Evolutionary conservation across 176 grass and related monocot genomes (phyloP), one percentile per base, ranked within the genome.

Genomic region (Oryza punctata): DNA sequence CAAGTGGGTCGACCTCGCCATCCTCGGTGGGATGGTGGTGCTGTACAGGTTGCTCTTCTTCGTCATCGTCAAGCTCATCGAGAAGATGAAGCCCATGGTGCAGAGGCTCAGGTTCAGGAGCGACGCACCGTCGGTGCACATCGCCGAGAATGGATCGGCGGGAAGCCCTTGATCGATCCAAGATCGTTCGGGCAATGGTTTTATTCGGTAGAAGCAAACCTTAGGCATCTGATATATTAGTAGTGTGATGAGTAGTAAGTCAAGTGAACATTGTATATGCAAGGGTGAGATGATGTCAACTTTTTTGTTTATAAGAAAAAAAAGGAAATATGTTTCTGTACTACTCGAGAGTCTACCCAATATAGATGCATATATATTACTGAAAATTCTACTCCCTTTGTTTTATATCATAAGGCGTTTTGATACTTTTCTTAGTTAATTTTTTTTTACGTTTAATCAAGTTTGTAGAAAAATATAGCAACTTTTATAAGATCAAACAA

Each of bases 1-100:
- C 80, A 97, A 97, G 78, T 97, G 95, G 95, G 82, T 97, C 18
- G 80, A 97, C 82, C 71, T 97, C 10, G 92, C 19, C 1, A 79
- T 97, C 35, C 78, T 97, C 0, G 65, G 80, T 8, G 95, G 88
- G 5, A 97, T 97, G 95, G 90, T 85, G 0, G 59, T 97, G 72
- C 43, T 97, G 1, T 97, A 97, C 47, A 81, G 92, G 86, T 3
- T 84, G 13, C 57, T 94, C 13, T 97, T 97, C 77, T 78, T 97
- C 33, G 54, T 44, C 44, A 93, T 92, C 11, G 76, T 93, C 29
- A 97, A 97, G 84, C 83, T 88, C n/a, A 70, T 74, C 0, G 92
- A 97, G 92, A 94, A 91, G 67, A 43, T 74, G 26, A 97, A 91
- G 47, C 92, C 92, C 40, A 81, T 94, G 90, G 68, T 92, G 10